Evolutionary conservation across 2,329 filamentous ascomycete genomes (phyloP).

Genomic region (Hirsutella thompsonii): DNA sequence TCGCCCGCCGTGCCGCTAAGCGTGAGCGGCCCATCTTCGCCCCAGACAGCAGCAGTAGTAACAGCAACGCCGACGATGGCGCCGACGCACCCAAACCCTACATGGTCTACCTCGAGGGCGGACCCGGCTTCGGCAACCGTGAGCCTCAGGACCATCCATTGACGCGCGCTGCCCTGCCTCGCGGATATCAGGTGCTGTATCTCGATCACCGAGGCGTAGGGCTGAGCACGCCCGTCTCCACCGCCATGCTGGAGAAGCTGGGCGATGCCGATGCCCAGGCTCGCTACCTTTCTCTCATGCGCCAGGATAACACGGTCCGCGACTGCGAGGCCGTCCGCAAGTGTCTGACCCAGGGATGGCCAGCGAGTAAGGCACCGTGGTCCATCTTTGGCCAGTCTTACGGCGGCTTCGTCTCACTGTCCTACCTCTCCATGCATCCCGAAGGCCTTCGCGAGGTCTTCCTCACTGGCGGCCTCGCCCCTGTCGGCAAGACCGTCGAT

Average conservation of each 20-base stretch:
- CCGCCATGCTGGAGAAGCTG: constrained; percentile 47
- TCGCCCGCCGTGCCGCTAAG: constrained; percentile 61
- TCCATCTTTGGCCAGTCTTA: constrained; percentile 83
- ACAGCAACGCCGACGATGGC: constrained; percentile 10
- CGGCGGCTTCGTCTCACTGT: constrained; percentile 74
- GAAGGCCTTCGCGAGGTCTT: constrained; percentile 73
- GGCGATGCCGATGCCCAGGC: constrained; percentile 47
- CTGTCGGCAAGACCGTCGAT: constrained; percentile 58
- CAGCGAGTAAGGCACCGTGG: constrained; percentile 64
- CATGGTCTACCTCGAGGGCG: constrained; percentile 71
- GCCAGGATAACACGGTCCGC: constrained; percentile 79
- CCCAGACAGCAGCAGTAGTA: constrained; percentile 13
- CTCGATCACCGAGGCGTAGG: constrained; percentile 91
- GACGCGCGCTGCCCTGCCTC: constrained; percentile 57
- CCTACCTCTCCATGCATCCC: constrained; percentile 72
- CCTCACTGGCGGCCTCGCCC: constrained; percentile 71
- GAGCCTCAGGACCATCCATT: constrained; percentile 62
- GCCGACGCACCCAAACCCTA: constrained; percentile 33
- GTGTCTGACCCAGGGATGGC: constrained; percentile 57
- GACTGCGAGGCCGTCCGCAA: constrained; percentile 80
- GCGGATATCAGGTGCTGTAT: constrained; percentile 73
- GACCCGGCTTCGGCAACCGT: constrained; percentile 67
- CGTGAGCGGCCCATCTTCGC: constrained; percentile 48
- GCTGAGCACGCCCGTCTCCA: constrained; percentile 66
- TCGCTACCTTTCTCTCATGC: constrained; percentile 70